Conservation (phyloP, 495 filamentous ascomycete genomes). For the Penicillium dipodomyicola region DNA sequence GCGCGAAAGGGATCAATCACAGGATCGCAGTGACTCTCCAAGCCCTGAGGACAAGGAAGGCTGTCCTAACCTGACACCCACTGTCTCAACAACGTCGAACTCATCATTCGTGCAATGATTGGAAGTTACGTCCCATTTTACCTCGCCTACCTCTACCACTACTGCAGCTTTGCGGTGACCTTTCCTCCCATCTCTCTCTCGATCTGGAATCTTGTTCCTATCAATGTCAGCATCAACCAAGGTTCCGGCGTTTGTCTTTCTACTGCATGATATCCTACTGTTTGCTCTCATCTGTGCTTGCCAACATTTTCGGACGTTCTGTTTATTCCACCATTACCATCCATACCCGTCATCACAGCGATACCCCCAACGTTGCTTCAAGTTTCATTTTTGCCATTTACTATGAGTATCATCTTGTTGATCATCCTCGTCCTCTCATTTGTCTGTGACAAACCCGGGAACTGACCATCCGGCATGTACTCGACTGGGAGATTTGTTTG, state of each 20-base stretch:
- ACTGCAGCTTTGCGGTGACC: background rate
- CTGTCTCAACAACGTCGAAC: slow-evolving; percentile 40
- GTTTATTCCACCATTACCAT: slow-evolving; percentile 22
- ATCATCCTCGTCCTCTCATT: background rate
- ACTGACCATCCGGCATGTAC: slow-evolving; percentile 1
- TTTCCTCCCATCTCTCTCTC: background rate
- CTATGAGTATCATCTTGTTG: slow-evolving; percentile 5
- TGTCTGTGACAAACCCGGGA: background rate
- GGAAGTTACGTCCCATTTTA: background rate
- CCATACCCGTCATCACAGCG: slow-evolving; percentile 25
- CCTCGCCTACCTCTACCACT: background rate
- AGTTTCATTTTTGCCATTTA: slow-evolving; percentile 12
- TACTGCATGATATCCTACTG: slow-evolving; percentile 24
- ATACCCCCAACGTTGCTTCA: slow-evolving; percentile 30
- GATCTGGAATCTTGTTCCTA: slow-evolving; percentile 8
- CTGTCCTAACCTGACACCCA: slow-evolving; percentile 42
- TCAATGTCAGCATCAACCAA: slow-evolving; percentile 7
- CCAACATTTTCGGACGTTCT: slow-evolving; percentile 15
- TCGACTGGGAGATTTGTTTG: slow-evolving; percentile 1
- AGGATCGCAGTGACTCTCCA: slow-evolving; percentile 33
- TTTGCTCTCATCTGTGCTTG: slow-evolving; percentile 18
- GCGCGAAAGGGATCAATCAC: slow-evolving; percentile 37
- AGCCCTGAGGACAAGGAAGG: slow-evolving; percentile 37
- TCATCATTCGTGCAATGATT: slow-evolving; percentile 32
- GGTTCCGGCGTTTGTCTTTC: slow-evolving; percentile 25